These are phyloP conservation scores for Jimgerdemannia lactiflua DNA, from an alignment of 192 early-diverging fungal genomes.

Conservation along the genomic window DNA sequence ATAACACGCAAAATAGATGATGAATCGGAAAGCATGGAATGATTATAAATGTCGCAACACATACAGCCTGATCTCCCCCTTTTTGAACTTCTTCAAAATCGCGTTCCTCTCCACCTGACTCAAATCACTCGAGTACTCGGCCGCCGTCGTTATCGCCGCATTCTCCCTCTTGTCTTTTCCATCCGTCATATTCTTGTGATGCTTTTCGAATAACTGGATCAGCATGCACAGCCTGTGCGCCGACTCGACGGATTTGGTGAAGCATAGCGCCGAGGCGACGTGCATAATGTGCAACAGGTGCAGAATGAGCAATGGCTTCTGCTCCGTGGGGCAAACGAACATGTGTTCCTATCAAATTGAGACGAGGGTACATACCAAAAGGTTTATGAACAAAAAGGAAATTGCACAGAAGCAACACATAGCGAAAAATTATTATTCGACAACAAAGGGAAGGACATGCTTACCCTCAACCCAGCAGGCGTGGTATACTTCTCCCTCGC, in stretches of 20 bases:
- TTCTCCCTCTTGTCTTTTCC: not conserved
- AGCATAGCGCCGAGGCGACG: slow-evolving; percentile 69
- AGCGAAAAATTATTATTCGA: slow-evolving; percentile 11
- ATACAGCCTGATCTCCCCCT: slow-evolving; percentile 60
- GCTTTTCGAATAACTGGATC: slow-evolving; percentile 56
- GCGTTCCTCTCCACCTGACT: slow-evolving; percentile 53
- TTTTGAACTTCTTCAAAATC: slow-evolving; percentile 63
- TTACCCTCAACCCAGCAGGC: slow-evolving; percentile 50
- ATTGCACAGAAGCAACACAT: slow-evolving; percentile 2
- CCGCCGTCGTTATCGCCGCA: slow-evolving; percentile 35
- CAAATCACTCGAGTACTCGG: slow-evolving; percentile 78
- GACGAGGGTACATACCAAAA: slow-evolving; percentile 7
- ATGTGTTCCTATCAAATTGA: slow-evolving; percentile 69
- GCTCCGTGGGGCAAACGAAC: slow-evolving; percentile 55
- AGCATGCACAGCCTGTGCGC: slow-evolving; percentile 79
- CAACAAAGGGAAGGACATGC: not conserved
- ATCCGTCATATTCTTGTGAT: not conserved
- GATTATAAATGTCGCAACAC: slow-evolving; percentile 6
- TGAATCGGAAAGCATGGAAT: not conserved
- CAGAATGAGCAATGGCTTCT: slow-evolving; percentile 85
- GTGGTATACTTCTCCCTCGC: slow-evolving; percentile 46
- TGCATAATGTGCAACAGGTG: slow-evolving; percentile 69
- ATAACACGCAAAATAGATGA: not conserved
- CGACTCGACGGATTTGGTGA: slow-evolving; percentile 89
- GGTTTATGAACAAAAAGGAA: too few species aligned